Percentiles rank a stretch among this genome's conserved stretches.
Conservation (phyloP, 208 protist species). For the Eutreptiella sp. region DNA sequence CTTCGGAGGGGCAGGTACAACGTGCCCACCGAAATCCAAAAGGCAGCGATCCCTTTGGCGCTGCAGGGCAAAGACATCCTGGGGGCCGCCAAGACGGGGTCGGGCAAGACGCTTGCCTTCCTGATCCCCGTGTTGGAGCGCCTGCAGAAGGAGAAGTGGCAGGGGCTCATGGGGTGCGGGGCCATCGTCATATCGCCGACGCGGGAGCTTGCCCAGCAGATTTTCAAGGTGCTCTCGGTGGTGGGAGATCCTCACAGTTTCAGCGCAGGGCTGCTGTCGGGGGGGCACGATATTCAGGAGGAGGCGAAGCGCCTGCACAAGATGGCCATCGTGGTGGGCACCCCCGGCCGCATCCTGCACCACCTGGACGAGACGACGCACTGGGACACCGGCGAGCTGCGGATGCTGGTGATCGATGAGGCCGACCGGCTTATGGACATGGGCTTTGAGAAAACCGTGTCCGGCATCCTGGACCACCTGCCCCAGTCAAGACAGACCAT, state of each 20-base stretch:
- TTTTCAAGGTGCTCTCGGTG: slow-evolving; percentile 95
- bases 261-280: slow-evolving; percentile 93
- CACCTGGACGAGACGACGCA: slow-evolving; percentile 92
- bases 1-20: slow-evolving; percentile 81
- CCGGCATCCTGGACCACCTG: slow-evolving; percentile 84
- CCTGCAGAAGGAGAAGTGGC: slow-evolving; percentile 80
- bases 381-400: slow-evolving; percentile 82
- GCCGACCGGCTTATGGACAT: slow-evolving; percentile 96
- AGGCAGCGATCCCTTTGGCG: slow-evolving; percentile 81
- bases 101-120: slow-evolving; percentile 97
- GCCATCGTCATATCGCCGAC: slow-evolving; percentile 96
- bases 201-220: slow-evolving; percentile 96
- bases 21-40: slow-evolving; percentile 92
- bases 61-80: slow-evolving; percentile 93
- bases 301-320: slow-evolving; percentile 80
- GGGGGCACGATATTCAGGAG: slow-evolving; percentile 90
- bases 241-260: slow-evolving; percentile 83
- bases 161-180: slow-evolving; percentile 82
- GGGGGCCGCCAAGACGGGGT: slow-evolving; percentile 96
- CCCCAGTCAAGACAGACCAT: slow-evolving; percentile 91
- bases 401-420: slow-evolving; percentile 97
- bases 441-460: slow-evolving; percentile 89
- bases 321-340: slow-evolving; percentile 98
- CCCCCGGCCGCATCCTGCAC: slow-evolving; percentile 95
- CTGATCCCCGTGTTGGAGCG: slow-evolving; percentile 92